Base-by-base conservation (phyloP, 176 grass and related monocot species). In the Canna indica region DNA sequence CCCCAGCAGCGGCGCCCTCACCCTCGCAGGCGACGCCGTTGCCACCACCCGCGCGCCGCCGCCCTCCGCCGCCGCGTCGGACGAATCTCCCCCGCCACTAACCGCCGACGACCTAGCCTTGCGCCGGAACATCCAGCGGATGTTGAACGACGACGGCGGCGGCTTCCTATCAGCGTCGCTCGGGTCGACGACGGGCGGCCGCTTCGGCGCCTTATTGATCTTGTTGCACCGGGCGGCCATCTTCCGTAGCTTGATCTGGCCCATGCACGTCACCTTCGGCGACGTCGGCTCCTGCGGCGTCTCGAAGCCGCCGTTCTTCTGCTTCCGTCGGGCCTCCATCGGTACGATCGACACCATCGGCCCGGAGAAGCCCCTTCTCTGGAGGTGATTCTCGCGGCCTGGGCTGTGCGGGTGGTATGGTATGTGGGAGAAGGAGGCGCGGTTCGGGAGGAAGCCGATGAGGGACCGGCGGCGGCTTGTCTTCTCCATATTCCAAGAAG, bases 241-340 rank as follows among this genome's bases (percentile, higher is more conserved):
- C 33, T 83, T 76, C 81, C 62, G 72, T 0, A 76, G 73, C 75
- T 99, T 99, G 75, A 99, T 84, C 80, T 93, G 86, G 1, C 95
- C 95, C 69, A 90, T 90, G 82, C 95, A 99, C 0, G 95, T 93
- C 8, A 99, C 89, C 52, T 79, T 88, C 44, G 95, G 95, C 39
- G 95, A 99, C 16, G 84, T 85, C 3, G 95, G 90, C 73, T 99
- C 95, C 7, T 91, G 77, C 0, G 84, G 82, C 1, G 76, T 85
- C 4, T 67, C 60, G 75, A 83, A 83, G 2, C 76, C 46, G 33
- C 3, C 69, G 2, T 73, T 38, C 5, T 58, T 45, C 54, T 77
- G 69, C 26, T 25, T 26, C 78, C 75, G 42, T 33, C 89, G 94
- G 3, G 80, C 86, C 75, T 90, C 94, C n/a, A 73, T 69, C 3